Percentiles rank a stretch among this genome's conserved stretches.
These are phyloP conservation scores for Articulospora tetracladia DNA, from an alignment of 495 filamentous ascomycete species.

Conservation along the genomic window DNA sequence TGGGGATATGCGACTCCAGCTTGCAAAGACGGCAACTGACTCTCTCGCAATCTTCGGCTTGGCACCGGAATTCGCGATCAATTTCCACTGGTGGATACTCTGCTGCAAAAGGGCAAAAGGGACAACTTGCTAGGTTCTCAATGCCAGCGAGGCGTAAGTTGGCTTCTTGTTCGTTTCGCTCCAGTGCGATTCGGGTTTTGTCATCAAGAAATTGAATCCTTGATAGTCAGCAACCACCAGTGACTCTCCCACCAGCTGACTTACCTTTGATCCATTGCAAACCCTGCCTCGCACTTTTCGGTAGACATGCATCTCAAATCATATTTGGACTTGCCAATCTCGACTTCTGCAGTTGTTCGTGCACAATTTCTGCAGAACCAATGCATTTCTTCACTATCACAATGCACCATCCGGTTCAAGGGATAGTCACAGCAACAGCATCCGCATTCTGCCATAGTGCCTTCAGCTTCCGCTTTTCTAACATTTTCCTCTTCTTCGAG, in stretches of 20 bases:
- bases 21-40: constrained; percentile 75
- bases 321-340: constrained; percentile 62
- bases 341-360: constrained; percentile 55
- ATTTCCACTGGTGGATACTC: constrained; percentile 63
- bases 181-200: constrained; percentile 52
- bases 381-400: constrained; percentile 52
- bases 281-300: constrained; percentile 39
- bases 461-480: constrained; percentile 39
- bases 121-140: constrained; percentile 65
- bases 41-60: constrained; percentile 58
- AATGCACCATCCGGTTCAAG: constrained; percentile 63
- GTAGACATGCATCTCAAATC: constrained; percentile 51
- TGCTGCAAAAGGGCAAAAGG: constrained; percentile 79
- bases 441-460: constrained; percentile 55
- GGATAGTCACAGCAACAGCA: constrained; percentile 69
- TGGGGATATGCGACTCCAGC: constrained; percentile 68
- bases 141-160: constrained; percentile 61
- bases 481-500: constrained; percentile 41
- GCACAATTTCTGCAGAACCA: constrained; percentile 71
- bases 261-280: constrained; percentile 41
- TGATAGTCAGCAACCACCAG: not conserved
- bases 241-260: not conserved
- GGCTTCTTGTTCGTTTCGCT: constrained; percentile 65
- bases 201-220: constrained; percentile 50
- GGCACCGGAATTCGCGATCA: constrained; percentile 73